These are phyloP conservation scores for Hanseniaspora singularis DNA, from an alignment of 805 yeast species.

Conservation along the genomic window DNA sequence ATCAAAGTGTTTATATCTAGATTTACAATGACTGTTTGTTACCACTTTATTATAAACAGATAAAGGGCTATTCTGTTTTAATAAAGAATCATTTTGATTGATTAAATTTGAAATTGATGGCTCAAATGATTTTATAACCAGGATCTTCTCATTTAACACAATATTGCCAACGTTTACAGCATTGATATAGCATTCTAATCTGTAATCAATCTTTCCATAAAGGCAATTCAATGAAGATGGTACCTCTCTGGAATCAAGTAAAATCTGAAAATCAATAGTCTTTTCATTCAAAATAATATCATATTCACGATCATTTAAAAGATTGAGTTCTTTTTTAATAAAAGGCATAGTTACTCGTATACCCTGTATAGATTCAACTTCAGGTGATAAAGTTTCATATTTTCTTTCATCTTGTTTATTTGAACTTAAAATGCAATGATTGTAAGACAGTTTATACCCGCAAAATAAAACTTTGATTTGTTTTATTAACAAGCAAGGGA, in stretches of 20 bases:
- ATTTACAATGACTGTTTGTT: background rate
- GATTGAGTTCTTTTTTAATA: constrained; percentile 5
- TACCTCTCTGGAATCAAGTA: constrained; percentile 16
- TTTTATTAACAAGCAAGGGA: background rate
- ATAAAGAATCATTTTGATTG: constrained; percentile 13
- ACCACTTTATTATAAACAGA: constrained; percentile 3
- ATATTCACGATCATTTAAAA: background rate
- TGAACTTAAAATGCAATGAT: constrained; percentile 2
- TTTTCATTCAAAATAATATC: background rate
- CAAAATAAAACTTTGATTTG: constrained; percentile 11
- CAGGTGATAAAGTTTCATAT: constrained; percentile 2
- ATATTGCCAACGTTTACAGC: constrained; percentile 11
- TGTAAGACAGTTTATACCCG: constrained; percentile 11
- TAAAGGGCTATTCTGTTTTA: background rate
- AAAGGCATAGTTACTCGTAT: constrained; percentile 11
- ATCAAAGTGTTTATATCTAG: background rate
- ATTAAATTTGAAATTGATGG: constrained; percentile 10
- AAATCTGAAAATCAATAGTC: constrained; percentile 14
- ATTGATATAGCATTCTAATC: constrained; percentile 16
- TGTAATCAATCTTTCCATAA: constrained; percentile 18
- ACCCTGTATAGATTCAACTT: background rate
- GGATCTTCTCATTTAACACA: constrained; percentile 6
- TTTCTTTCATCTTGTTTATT: background rate
- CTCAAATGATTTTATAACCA: constrained; percentile 9
- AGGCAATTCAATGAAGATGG: constrained; percentile 16